Evolutionary conservation across 768 basidiomycete genomes (phyloP).

Genomic region (Boletales sp.): DNA sequence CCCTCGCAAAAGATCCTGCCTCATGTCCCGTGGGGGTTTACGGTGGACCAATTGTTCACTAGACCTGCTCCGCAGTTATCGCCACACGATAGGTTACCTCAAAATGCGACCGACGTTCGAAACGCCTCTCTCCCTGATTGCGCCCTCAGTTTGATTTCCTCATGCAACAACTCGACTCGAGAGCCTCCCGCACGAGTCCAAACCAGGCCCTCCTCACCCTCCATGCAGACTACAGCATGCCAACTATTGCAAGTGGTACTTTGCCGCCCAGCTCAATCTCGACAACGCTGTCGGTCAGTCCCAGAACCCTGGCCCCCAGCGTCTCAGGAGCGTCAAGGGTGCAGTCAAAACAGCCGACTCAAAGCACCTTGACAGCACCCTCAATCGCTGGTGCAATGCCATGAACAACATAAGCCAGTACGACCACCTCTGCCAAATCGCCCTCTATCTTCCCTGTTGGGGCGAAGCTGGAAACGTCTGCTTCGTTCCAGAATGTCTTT

Average conservation of each 20-base stretch:
- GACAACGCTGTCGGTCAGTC: constrained; percentile 97
- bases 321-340: constrained; percentile 78
- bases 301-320: constrained; percentile 89
- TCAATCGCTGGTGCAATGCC: constrained; percentile 94
- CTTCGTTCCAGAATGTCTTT: constrained; percentile 93
- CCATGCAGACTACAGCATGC: constrained; percentile 98
- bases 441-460: constrained; percentile 96
- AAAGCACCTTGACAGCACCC: constrained; percentile 90
- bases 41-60: neutral
- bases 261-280: constrained; percentile 97
- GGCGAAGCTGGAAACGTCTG: constrained; percentile 97
- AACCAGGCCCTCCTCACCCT: constrained; percentile 94
- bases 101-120: too few species aligned
- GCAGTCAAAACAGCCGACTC: constrained; percentile 47
- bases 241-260: constrained; percentile 99
- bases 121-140: neutral
- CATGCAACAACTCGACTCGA: constrained; percentile 97
- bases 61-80: neutral
- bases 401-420: constrained; percentile 99
- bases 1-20: neutral
- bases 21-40: neutral
- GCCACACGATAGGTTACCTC: neutral
- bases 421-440: constrained; percentile 93
- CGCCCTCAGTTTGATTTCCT: constrained; percentile 89
- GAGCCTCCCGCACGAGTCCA: constrained; percentile 97